These are phyloP conservation scores for Ustilago loliicola DNA, from an alignment of 1,284 basidiomycete species.

Conservation along the genomic window DNA sequence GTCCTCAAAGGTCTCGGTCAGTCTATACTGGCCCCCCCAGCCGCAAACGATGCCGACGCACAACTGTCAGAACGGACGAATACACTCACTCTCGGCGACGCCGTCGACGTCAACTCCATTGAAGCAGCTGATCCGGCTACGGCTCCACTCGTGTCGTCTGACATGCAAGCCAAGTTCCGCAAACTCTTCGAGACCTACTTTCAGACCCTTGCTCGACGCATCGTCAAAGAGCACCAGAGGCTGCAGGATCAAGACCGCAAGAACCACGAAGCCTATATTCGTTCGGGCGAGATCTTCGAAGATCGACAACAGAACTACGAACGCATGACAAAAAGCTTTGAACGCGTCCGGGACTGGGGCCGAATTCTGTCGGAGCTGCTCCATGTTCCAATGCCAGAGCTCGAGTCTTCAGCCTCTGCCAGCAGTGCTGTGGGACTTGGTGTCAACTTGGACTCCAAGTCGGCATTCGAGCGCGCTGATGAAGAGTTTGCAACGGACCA, in stretches of 20 bases:
- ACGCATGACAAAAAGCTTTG: conserved; percentile 95
- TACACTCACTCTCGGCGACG: conserved; percentile 29
- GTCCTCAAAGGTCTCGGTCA: conserved; percentile 87
- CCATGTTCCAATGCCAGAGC: conserved; percentile 81
- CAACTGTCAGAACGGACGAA: conserved; percentile 13
- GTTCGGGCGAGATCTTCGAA: conserved; percentile 98
- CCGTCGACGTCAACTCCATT: conserved; percentile 19
- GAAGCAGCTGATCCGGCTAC: conserved; percentile 15
- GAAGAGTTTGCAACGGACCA: conserved; percentile 75
- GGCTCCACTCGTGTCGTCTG: conserved; percentile 78
- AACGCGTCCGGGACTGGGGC: conserved; percentile 76
- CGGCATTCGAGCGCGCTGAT: conserved; percentile 69
- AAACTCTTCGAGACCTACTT: conserved; percentile 94
- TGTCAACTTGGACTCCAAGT: conserved; percentile 72
- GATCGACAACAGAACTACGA: conserved; percentile 98
- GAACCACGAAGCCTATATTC: conserved; percentile 98
- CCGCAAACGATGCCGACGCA: conserved; percentile 9
- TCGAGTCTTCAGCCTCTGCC: conserved; percentile 79
- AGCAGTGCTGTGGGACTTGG: conserved; percentile 72
- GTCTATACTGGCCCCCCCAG: conserved; percentile 75
- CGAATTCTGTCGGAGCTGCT: conserved; percentile 84
- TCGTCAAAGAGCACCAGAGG: conserved; percentile 78
- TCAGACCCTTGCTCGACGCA: conserved; percentile 88
- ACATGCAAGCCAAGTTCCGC: conserved; percentile 87
- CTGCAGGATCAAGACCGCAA: conserved; percentile 95